Base-by-base conservation (phyloP, 352 stramenopile genomes). In the Pythium myriotylum region DNA sequence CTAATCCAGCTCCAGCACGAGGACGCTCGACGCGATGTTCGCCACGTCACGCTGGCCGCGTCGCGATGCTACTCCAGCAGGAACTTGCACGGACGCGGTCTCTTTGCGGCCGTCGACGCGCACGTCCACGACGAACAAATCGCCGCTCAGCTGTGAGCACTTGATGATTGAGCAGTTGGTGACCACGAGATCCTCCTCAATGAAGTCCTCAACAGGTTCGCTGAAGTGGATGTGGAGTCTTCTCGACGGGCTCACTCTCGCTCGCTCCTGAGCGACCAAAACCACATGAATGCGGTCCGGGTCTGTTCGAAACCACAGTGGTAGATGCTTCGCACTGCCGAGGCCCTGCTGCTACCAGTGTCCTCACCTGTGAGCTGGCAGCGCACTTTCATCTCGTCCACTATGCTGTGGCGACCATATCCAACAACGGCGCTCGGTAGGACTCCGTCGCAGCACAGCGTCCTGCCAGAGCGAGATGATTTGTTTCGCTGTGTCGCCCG, bases 201-300 rank as follows among this genome's bases (percentile, higher is more conserved):
- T 86, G 57, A 91, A 88, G 19, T 86, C 79, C 19, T 65, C 61
- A 17, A 92, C 70, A 2, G 77, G 46, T 50, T 89, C 81, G 51
- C 81, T 91, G 62, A 92, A 92, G 59, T 92, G 79, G 37, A 92
- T 75, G 20, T 84, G 60, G n/a, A 89, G 29, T 16, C 69, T 54
- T 43, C 47, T 16, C 32, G 37, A 14, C 3, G 29, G 5, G 29
- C n/a, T n/a, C n/a, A 35, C 29, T 35, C 5, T 35, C 29, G 29
- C 29, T 10, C 29, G 5, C 10, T 35, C 10, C 29, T 35, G 29
- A 35, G 29, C 29, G 23, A 54, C 16, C 17, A 73, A 45, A 10
- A 70, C 29, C 12, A 73, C 59, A 19, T 65, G 58, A 6, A 68
- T 27, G 19, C 50, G 43, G n/a, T 58, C 8, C 37, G 35, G 47